phyloP scores from a whole-genome alignment of 306 rosid genomes.

The Alnus glutinosa region DNA sequence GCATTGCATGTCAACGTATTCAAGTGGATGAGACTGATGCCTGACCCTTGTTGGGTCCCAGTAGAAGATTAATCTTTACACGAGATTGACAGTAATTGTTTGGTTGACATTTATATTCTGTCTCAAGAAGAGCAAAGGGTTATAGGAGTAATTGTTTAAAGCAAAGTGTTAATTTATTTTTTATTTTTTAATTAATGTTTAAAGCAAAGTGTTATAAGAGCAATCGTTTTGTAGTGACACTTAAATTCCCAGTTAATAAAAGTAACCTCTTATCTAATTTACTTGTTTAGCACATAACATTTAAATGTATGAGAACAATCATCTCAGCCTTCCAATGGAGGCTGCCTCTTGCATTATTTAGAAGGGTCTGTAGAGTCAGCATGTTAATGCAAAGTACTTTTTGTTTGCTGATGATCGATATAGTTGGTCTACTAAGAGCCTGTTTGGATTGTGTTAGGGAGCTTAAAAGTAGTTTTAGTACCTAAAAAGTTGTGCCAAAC shows the following conservation, averaged over 20 bases:
- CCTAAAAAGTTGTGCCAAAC: too few relatives aligned
- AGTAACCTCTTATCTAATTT: background rate
- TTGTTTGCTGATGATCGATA: too few relatives aligned
- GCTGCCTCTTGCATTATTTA: background rate
- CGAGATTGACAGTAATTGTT: background rate
- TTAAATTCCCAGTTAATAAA: background rate
- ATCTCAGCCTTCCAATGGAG: background rate
- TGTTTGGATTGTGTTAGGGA: too few relatives aligned
- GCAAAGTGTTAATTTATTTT: too few relatives aligned
- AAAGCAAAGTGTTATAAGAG: too few relatives aligned
- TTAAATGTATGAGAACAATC: background rate
- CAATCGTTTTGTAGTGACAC: too few relatives aligned
- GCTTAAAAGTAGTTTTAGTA: too few relatives aligned
- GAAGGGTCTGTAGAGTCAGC: background rate
- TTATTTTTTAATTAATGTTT: too few relatives aligned
- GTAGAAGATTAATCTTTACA: background rate
- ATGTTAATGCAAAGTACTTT: background rate
- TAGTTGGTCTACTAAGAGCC: too few relatives aligned
- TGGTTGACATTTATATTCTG: background rate
- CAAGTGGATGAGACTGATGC: background rate
- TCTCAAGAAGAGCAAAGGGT: background rate
- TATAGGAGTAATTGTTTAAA: background rate
- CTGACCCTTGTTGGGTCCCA: background rate
- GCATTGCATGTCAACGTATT: background rate
- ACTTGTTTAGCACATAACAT: background rate